Conservation (phyloP, 2,329 filamentous ascomycete species). For the Exophiala oligosperma region DNA sequence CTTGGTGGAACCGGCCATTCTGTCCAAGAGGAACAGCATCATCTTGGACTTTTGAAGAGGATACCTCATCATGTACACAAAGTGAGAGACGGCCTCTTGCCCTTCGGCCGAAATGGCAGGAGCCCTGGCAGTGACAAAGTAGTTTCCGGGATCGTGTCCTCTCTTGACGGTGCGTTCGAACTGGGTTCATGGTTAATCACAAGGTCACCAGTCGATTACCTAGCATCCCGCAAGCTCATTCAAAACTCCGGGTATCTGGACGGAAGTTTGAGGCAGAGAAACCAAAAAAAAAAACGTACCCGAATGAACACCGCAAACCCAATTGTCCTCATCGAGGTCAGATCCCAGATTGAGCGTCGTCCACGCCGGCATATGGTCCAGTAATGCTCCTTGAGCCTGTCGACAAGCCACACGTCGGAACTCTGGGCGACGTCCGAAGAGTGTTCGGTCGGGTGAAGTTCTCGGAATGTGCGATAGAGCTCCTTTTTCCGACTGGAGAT, state of each 20-base stretch:
- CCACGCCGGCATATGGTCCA: neutral
- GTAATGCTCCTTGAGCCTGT: neutral
- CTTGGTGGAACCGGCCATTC: neutral
- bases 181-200: neutral
- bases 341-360: neutral
- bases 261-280: no score
- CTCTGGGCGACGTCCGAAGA: neutral
- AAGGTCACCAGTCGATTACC: no score
- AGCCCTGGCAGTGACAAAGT: neutral
- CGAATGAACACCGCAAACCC: neutral
- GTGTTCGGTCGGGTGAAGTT: neutral
- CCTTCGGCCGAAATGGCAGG: neutral
- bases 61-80: neutral
- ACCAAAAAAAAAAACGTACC: neutral
- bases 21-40: neutral
- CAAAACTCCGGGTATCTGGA: no score
- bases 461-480: neutral
- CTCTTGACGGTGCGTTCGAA: neutral
- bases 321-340: neutral
- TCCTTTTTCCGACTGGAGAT: neutral
- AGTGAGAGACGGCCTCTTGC: neutral
- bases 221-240: no score
- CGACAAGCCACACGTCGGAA: neutral
- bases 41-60: neutral
- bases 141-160: neutral